Evolutionary conservation across 2,329 filamentous ascomycete genomes (phyloP).

Genomic region (Nemania sp.): DNA sequence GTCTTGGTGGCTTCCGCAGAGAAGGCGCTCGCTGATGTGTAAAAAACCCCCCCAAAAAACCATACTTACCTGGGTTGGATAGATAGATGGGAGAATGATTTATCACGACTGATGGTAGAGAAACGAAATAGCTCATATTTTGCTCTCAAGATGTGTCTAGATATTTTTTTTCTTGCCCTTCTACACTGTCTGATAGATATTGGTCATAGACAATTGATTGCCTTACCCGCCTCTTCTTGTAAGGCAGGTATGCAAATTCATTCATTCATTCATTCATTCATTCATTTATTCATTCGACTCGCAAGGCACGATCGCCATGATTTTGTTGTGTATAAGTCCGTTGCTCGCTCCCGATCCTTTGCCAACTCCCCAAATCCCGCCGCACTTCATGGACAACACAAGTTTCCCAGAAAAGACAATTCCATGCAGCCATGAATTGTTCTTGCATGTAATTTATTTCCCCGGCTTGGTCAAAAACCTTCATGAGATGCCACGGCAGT

Average conservation of each 20-base stretch:
- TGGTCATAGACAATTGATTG: neutral
- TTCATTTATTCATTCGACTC: conserved; percentile 4
- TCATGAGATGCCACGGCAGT: no score
- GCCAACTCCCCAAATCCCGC: no score
- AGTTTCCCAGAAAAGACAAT: no score
- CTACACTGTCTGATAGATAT: neutral
- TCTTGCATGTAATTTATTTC: no score
- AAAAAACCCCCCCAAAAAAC: neutral
- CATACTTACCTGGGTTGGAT: neutral
- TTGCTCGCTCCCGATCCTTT: no score
- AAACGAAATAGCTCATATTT: conserved; percentile 1
- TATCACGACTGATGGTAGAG: conserved; percentile 6
- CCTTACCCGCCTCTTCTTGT: neutral
- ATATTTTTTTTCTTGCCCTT: conserved; percentile 2
- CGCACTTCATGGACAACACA: no score
- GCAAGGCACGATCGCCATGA: neutral
- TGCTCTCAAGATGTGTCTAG: neutral
- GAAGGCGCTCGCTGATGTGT: conserved; percentile 48
- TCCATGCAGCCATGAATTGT: no score
- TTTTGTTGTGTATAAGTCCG: neutral
- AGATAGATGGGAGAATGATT: neutral
- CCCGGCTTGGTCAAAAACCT: no score
- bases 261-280: neutral
- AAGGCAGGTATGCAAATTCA: neutral
- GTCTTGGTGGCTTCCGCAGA: conserved; percentile 69